Percentiles rank a stretch among this genome's conserved stretches.
Evolutionary conservation across 495 filamentous ascomycete genomes (phyloP).

Genomic region (Pyrenopolyporus hunteri): DNA sequence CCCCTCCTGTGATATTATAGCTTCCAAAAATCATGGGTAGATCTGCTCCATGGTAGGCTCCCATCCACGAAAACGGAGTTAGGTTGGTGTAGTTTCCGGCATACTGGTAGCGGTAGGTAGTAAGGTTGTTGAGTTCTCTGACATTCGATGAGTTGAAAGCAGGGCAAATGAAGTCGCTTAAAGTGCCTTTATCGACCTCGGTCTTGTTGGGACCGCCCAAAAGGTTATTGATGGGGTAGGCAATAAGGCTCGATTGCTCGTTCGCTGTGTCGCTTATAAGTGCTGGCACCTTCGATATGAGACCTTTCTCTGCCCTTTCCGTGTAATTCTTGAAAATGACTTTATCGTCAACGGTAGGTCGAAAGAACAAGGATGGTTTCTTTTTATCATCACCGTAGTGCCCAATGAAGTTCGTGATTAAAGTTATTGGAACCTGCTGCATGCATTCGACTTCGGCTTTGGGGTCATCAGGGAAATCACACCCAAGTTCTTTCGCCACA

Average conservation of each 20-base stretch:
- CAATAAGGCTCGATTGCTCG: constrained; percentile 47
- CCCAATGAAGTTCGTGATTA: constrained; percentile 49
- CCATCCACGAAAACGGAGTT: constrained; percentile 51
- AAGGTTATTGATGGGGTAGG: constrained; percentile 43
- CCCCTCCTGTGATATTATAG: constrained; percentile 38
- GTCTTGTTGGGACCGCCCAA: constrained; percentile 44
- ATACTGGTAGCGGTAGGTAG: constrained; percentile 59
- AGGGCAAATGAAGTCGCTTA: constrained; percentile 44
- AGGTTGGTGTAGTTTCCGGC: constrained; percentile 56
- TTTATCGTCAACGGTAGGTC: constrained; percentile 49
- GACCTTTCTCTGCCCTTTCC: constrained; percentile 30
- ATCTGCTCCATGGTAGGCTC: constrained; percentile 59
- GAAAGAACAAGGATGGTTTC: constrained; percentile 47
- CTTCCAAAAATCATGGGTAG: constrained; percentile 56
- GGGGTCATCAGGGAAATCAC: constrained; percentile 45
- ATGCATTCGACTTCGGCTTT: constrained; percentile 51
- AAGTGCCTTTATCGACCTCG: constrained; percentile 40
- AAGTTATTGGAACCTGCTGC: constrained; percentile 46
- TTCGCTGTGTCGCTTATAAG: constrained; percentile 52
- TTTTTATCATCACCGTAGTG: constrained; percentile 47
- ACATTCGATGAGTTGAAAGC: constrained; percentile 44
- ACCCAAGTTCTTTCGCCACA: constrained; percentile 48
- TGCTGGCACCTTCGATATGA: constrained; percentile 42
- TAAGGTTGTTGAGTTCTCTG: constrained; percentile 34
- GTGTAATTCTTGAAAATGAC: constrained; percentile 55